phyloP scores from a whole-genome alignment of 163 green algal genomes.

The Chlamydomonas reinhardtii region DNA sequence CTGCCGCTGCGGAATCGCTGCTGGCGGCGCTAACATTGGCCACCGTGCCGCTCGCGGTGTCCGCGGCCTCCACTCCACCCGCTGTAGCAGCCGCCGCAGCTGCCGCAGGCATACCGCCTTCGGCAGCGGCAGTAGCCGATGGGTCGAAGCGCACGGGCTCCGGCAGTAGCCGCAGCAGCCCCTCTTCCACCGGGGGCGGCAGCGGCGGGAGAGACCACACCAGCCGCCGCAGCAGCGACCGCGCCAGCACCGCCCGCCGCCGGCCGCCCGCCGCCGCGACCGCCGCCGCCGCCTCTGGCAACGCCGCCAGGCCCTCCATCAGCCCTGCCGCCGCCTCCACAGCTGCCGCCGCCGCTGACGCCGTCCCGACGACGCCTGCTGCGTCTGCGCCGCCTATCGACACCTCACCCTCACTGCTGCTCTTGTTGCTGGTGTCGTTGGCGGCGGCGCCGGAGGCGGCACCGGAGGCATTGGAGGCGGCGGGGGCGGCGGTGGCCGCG shows the following conservation, averaged over 20 bases:
- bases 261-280: background rate
- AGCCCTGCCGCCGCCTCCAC: background rate
- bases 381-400: too few relatives aligned
- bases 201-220: slow-evolving; percentile 20
- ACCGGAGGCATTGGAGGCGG: too few relatives aligned
- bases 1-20: too few relatives aligned
- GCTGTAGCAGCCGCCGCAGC: background rate
- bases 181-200: slow-evolving; percentile 14
- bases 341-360: background rate
- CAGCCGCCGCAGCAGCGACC: slow-evolving; percentile 23
- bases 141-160: slow-evolving; percentile 7
- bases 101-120: background rate
- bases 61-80: too few relatives aligned
- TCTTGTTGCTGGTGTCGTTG: too few relatives aligned
- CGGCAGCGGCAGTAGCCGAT: background rate
- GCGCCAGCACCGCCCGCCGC: background rate
- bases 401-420: too few relatives aligned
- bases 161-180: slow-evolving; percentile 4
- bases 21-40: too few relatives aligned
- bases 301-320: background rate
- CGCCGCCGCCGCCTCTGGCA: background rate
- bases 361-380: too few relatives aligned
- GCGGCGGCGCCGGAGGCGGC: too few relatives aligned
- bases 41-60: too few relatives aligned
- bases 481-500: too few relatives aligned